These are phyloP conservation scores for Circinella minor DNA, from an alignment of 371 early-diverging fungal species.

Conservation along the genomic window DNA sequence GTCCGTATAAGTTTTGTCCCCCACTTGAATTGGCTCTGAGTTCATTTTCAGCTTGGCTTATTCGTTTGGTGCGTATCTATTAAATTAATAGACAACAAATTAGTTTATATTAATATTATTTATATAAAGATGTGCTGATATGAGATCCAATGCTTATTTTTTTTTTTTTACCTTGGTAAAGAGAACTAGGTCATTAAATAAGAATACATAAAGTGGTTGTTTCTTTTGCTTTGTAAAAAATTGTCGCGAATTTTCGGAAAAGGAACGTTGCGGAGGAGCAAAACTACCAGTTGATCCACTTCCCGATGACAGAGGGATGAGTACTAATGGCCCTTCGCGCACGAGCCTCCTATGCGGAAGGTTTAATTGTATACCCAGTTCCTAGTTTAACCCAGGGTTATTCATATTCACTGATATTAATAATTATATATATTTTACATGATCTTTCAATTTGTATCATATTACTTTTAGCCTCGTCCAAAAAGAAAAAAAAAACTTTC, in stretches of 20 bases:
- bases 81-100: neutral
- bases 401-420: neutral
- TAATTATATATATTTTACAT: no score
- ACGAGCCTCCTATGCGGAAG: constrained; percentile 32
- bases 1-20: constrained; percentile 16
- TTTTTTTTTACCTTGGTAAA: constrained; percentile 38
- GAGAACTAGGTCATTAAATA: constrained; percentile 46
- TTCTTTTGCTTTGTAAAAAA: constrained; percentile 23
- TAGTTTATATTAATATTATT: no score
- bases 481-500: neutral
- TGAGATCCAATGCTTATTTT: neutral
- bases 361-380: constrained; percentile 23
- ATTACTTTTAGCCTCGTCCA: constrained; percentile 31
- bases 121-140: no score
- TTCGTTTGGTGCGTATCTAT: constrained; percentile 6
- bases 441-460: neutral
- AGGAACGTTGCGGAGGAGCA: constrained; percentile 6
- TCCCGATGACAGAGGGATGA: constrained; percentile 24
- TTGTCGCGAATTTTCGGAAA: neutral
- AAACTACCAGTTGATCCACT: neutral
- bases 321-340: constrained; percentile 37
- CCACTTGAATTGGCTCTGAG: constrained; percentile 9
- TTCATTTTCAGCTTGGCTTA: neutral
- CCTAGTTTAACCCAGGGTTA: neutral
- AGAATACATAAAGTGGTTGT: constrained; percentile 38